phyloP scores from a whole-genome alignment of 768 basidiomycete genomes.

The Serendipita sp. region DNA sequence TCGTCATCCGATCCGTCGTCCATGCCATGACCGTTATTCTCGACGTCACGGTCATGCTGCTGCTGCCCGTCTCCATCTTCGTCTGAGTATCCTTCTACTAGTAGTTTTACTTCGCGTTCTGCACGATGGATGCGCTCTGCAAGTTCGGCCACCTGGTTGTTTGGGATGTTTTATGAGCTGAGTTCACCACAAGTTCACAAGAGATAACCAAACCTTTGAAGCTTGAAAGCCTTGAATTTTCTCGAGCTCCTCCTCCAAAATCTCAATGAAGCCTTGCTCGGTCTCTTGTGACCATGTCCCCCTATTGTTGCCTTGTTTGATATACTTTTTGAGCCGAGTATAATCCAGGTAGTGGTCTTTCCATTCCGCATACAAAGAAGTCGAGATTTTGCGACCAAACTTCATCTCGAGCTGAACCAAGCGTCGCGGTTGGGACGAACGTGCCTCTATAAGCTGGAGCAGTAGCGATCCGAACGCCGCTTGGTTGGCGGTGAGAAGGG shows the following conservation, averaged over 20 bases:
- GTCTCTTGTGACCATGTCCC: constrained; percentile 57
- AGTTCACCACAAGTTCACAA: background rate
- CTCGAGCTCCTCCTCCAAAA: constrained; percentile 75
- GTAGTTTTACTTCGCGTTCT: constrained; percentile 60
- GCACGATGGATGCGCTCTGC: constrained; percentile 66
- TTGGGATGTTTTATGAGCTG: background rate
- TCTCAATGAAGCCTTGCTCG: constrained; percentile 63
- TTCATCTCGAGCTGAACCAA: constrained; percentile 36
- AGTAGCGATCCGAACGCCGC: no score
- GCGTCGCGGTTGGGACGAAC: background rate
- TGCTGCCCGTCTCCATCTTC: constrained; percentile 32
- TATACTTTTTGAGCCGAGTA: constrained; percentile 70
- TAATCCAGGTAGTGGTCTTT: constrained; percentile 82
- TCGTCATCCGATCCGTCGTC: constrained; percentile 25
- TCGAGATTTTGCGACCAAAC: constrained; percentile 70
- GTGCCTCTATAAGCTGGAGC: background rate
- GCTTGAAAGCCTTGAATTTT: constrained; percentile 93
- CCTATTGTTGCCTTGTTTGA: constrained; percentile 46
- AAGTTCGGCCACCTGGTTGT: constrained; percentile 57
- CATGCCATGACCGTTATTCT: constrained; percentile 12
- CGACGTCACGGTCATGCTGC: constrained; percentile 12
- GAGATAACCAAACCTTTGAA: constrained; percentile 41
- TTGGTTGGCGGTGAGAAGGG: no score
- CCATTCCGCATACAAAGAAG: constrained; percentile 82
- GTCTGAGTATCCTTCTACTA: constrained; percentile 48